Evolutionary conservation across 306 rosid genomes (phyloP).

Genomic region (Phaseolus lunatus): DNA sequence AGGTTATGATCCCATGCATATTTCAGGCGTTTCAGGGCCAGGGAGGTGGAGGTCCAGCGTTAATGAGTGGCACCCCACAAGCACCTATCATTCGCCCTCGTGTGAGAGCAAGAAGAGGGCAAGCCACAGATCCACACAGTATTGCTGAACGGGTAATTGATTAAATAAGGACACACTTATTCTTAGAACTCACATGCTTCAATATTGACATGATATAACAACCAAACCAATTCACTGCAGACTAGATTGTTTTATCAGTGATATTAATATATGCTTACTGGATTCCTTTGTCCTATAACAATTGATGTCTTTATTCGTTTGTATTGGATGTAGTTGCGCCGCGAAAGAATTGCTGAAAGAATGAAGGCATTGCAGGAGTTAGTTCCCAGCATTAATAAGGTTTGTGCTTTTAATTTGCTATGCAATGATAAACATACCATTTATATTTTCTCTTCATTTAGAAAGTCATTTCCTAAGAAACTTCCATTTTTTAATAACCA

Average conservation of each 20-base stretch:
- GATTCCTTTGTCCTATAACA: neutral
- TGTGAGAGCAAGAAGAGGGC: slow-evolving; percentile 97
- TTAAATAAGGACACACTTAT: neutral
- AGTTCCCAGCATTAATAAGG: slow-evolving; percentile 95
- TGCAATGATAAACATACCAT: neutral
- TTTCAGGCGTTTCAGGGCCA: slow-evolving; percentile 71
- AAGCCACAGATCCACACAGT: slow-evolving; percentile 99
- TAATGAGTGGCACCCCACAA: slow-evolving; percentile 52
- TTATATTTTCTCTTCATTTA: neutral
- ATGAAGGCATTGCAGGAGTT: slow-evolving; percentile 98
- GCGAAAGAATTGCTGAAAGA: slow-evolving; percentile 99
- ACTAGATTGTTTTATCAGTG: neutral
- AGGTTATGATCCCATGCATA: slow-evolving; percentile 8
- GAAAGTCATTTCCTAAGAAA: neutral
- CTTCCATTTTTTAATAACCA: neutral
- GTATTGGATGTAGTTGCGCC: slow-evolving; percentile 71
- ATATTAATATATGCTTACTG: neutral
- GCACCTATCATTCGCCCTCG: slow-evolving; percentile 83
- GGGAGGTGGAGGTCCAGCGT: slow-evolving; percentile 43
- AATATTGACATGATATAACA: neutral
- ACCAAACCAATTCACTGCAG: neutral
- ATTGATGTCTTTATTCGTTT: slow-evolving; percentile 18
- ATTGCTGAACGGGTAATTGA: slow-evolving; percentile 91
- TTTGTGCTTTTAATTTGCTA: slow-evolving; percentile 43
- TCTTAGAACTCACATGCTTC: neutral